A percentile compares a stretch with the other conserved stretches of the same genome.
Conservation (phyloP, 495 filamentous ascomycete species). For the Cetradonia linearis region DNA sequence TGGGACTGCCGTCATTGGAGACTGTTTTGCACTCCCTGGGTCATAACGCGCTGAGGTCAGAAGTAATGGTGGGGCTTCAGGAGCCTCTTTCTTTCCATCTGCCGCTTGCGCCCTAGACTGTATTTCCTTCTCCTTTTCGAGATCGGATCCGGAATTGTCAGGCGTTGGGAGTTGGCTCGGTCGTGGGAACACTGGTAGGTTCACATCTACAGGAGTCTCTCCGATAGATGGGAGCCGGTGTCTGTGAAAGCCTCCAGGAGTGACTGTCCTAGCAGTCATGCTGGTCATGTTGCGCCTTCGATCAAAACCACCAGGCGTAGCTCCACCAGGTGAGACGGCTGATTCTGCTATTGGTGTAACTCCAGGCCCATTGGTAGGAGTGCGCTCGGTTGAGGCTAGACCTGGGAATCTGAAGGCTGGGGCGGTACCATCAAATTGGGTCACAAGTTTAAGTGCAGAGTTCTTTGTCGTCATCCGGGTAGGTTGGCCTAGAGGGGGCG, state of each 20-base stretch:
- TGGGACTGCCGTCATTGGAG: conserved; percentile 45
- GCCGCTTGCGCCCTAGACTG: conserved; percentile 28
- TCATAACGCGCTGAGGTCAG: conserved; percentile 45
- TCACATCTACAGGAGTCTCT: conserved; percentile 55
- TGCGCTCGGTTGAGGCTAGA: conserved; percentile 54
- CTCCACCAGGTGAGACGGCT: conserved; percentile 62
- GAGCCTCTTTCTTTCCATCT: conserved; percentile 26
- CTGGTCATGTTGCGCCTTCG: conserved; percentile 38
- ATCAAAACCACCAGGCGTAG: conserved; percentile 50
- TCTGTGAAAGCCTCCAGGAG: conserved; percentile 57
- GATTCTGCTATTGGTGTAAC: conserved; percentile 90
- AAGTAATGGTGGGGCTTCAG: conserved; percentile 29
- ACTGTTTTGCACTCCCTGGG: conserved; percentile 34
- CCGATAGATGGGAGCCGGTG: conserved; percentile 75
- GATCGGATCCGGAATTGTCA: conserved; percentile 41
- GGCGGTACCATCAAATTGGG: conserved; percentile 61
- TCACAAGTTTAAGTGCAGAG: conserved; percentile 87
- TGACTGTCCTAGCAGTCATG: conserved; percentile 52
- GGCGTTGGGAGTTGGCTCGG: conserved; percentile 34
- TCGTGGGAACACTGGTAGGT: conserved; percentile 38
- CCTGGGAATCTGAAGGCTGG: conserved; percentile 56
- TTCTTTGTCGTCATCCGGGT: conserved; percentile 51
- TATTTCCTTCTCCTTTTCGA: conserved; percentile 31
- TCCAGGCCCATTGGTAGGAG: conserved; percentile 64
- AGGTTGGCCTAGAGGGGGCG: conserved; percentile 27